Evolutionary conservation across 148 eudicot genomes (phyloP).

Genomic region (Nepenthes mirabilis): DNA sequence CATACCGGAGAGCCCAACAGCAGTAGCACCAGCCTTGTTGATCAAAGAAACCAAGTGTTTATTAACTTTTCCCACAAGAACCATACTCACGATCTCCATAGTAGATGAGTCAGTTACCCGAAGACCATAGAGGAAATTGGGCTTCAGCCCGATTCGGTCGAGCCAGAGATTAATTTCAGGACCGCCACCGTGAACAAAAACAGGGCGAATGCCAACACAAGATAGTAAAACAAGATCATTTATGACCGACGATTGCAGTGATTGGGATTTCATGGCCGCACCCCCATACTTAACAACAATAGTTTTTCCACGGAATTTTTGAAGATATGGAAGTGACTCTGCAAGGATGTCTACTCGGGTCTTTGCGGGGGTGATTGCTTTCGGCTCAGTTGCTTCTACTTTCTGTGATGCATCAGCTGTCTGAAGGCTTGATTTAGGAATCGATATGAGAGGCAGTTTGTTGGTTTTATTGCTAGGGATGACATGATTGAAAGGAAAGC

Average conservation of each 20-base stretch:
- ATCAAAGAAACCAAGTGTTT: constrained; percentile 57
- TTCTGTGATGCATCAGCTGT: not conserved
- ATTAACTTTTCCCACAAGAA: constrained; percentile 67
- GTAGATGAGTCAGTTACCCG: constrained; percentile 68
- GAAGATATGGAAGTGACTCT: constrained; percentile 67
- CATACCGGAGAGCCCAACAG: constrained; percentile 59
- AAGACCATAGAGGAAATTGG: constrained; percentile 56
- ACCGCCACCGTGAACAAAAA: constrained; percentile 76
- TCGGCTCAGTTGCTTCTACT: not conserved
- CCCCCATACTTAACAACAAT: constrained; percentile 77
- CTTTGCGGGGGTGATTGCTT: constrained; percentile 20
- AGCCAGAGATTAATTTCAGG: constrained; percentile 76
- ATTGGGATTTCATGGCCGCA: constrained; percentile 73
- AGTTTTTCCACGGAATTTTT: constrained; percentile 67
- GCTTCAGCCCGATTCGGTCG: constrained; percentile 35
- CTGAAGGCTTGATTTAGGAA: not conserved
- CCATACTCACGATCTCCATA: constrained; percentile 86
- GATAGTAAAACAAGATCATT: constrained; percentile 58
- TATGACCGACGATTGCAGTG: constrained; percentile 63
- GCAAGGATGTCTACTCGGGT: constrained; percentile 61
- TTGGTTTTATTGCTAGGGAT: not conserved
- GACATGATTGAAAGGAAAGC: constrained; percentile 1
- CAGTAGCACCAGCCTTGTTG: constrained; percentile 70
- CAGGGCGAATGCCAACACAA: constrained; percentile 55
- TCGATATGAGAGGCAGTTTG: not conserved